phyloP scores from a whole-genome alignment of 1,284 basidiomycete genomes.

The Exsudoporus floridanus region DNA sequence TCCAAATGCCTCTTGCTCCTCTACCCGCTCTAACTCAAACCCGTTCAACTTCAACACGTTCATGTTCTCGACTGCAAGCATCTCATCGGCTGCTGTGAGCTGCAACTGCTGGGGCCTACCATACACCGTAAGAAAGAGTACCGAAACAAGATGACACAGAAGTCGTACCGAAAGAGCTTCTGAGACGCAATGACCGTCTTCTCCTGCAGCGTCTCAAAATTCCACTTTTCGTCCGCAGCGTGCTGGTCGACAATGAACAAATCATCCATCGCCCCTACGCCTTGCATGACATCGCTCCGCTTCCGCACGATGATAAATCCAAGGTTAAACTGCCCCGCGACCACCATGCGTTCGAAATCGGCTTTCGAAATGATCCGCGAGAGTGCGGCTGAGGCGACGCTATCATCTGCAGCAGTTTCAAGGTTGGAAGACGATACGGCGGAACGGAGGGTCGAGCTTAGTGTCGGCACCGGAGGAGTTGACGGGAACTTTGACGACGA shows the following conservation, averaged over 20 bases:
- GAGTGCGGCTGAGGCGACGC: conserved; percentile 69
- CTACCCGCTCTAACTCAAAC: conserved; percentile 70
- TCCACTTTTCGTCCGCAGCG: conserved; percentile 95
- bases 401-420: conserved; percentile 54
- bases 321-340: conserved; percentile 94
- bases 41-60: conserved; percentile 84
- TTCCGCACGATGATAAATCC: conserved; percentile 92
- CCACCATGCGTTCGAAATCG: conserved; percentile 84
- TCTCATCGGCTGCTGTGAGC: conserved; percentile 87
- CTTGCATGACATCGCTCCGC: conserved; percentile 6
- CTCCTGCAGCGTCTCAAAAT: conserved; percentile 91
- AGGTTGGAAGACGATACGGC: conserved; percentile 56
- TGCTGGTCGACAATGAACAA: conserved; percentile 94
- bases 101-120: conserved; percentile 76
- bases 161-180: conserved; percentile 71
- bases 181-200: conserved; percentile 89
- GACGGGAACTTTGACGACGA: not conserved
- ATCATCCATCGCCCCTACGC: conserved; percentile 59
- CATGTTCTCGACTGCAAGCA: conserved; percentile 85
- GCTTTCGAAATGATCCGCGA: conserved; percentile 84
- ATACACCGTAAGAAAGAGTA: not conserved
- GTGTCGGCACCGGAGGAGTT: conserved; percentile 7
- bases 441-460: conserved; percentile 25
- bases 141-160: not conserved
- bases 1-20: conserved; percentile 44